phyloP scores from a whole-genome alignment of 306 rosid species.

The Canavalia gladiata region DNA sequence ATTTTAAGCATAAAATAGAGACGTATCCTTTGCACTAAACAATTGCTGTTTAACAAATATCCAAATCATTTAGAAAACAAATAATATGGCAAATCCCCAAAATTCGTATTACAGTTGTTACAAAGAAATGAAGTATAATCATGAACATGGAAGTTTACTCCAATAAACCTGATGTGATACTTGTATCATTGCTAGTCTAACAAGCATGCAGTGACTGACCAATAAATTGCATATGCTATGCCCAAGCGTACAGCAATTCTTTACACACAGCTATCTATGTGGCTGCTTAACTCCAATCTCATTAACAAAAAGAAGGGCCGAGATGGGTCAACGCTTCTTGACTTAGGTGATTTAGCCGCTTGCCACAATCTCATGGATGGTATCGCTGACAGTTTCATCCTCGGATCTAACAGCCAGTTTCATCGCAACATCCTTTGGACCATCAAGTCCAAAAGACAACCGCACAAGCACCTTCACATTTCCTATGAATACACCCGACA shows the following conservation, averaged over 20 bases:
- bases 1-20: background rate
- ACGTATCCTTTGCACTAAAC: conserved; percentile 5
- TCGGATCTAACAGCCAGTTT: conserved; percentile 89
- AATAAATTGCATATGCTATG: conserved; percentile 46
- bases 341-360: conserved; percentile 71
- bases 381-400: conserved; percentile 75
- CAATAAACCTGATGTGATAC: conserved; percentile 40
- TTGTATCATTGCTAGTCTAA: conserved; percentile 32
- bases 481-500: conserved; percentile 88
- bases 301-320: conserved; percentile 46
- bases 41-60: conserved; percentile 42
- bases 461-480: conserved; percentile 86
- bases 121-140: conserved; percentile 50
- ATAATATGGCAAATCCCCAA: conserved; percentile 52
- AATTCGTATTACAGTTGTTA: conserved; percentile 63
- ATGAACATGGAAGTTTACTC: conserved; percentile 44
- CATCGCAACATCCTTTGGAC: conserved; percentile 94
- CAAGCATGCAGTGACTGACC: conserved; percentile 42
- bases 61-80: conserved; percentile 45
- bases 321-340: conserved; percentile 39
- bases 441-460: conserved; percentile 87
- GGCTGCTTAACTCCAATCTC: conserved; percentile 49
- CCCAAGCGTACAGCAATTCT: conserved; percentile 49
- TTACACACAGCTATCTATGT: conserved; percentile 61
- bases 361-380: conserved; percentile 92